Conservation (phyloP, 176 grass and related monocot genomes). For the Neostapfia colusana region DNA sequence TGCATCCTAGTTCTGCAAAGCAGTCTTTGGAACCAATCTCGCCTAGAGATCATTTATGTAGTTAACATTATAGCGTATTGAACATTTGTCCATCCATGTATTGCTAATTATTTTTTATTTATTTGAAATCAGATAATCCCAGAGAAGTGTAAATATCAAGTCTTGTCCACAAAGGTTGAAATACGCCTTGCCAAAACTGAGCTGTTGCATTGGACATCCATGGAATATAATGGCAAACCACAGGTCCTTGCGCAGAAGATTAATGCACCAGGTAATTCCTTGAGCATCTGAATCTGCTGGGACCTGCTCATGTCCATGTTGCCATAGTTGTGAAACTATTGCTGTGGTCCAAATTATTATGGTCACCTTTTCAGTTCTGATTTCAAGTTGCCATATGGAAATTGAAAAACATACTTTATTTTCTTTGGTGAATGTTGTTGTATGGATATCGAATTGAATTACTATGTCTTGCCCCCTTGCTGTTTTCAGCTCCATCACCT, state of each 20-base stretch:
- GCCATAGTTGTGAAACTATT: neutral
- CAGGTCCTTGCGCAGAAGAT: slow-evolving; percentile 56
- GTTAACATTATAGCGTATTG: neutral
- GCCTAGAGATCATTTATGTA: neutral
- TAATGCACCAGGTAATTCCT: slow-evolving; percentile 46
- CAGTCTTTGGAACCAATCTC: neutral
- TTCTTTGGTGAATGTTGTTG: neutral
- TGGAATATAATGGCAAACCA: slow-evolving; percentile 57
- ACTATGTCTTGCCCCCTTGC: neutral
- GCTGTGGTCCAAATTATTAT: neutral
- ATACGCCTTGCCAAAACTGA: slow-evolving; percentile 72
- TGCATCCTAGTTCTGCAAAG: neutral
- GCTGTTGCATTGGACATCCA: slow-evolving; percentile 61
- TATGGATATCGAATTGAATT: neutral
- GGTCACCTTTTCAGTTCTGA: neutral
- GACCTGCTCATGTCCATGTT: neutral
- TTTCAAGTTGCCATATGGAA: neutral
- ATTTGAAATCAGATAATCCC: slow-evolving; percentile 62
- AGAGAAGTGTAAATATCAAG: slow-evolving; percentile 70
- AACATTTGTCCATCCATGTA: neutral
- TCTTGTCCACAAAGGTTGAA: slow-evolving; percentile 74
- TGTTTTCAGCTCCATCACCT: neutral
- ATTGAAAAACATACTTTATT: neutral
- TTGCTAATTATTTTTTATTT: slow-evolving; percentile 29
- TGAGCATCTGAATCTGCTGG: neutral